Base-by-base conservation (phyloP, 768 basidiomycete genomes). In the Agrocybe pediades region DNA sequence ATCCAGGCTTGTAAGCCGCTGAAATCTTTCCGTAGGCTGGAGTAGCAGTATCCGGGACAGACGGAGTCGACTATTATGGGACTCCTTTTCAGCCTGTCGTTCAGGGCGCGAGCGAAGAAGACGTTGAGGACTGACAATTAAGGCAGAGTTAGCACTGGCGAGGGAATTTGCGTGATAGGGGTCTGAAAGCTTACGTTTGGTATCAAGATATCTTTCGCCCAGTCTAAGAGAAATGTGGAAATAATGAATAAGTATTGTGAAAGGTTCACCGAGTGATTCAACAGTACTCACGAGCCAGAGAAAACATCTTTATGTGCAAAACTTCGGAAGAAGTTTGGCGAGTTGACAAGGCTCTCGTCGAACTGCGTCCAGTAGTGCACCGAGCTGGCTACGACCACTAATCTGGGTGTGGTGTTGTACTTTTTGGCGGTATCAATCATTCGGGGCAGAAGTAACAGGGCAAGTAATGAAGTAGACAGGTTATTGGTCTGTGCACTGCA, bases 401-500 rank as follows among this genome's bases (percentile, higher is more conserved):
- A 33, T 17, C 75, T 68, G 0, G 77, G 73, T 0, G 59, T 62
- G 0, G 71, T 68, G 0, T 63, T 48, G 48, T 68, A 55, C 17
- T 67, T 58, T 24, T 67, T 54, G 1, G 74, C 71, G 0, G 80
- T 76, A 25, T 70, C 60, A 2, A 74, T 41, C 64, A 83, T 68
- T n/a, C 59, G 60, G 0, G 82, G 82, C 0, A 82, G 65, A 0
- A 82, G 65, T 2, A 73, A 66, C 5, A 82, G 54, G 0, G 69
- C 64, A 1, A 81, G 65, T 0, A 81, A 65, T 2, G 73, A 66
- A 9, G 71, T 71, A 0, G 76, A 67, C 1, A 84, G 59, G 55
- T 72, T 62, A 59, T 83, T 82, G 36, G 78, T 72, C 56, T 83
- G 80, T 1, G 81, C 51, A 15, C 81, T 84, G 42, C n/a, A 40